Conservation (phyloP, 1,284 basidiomycete species). For the Austroboletus niveus region DNA sequence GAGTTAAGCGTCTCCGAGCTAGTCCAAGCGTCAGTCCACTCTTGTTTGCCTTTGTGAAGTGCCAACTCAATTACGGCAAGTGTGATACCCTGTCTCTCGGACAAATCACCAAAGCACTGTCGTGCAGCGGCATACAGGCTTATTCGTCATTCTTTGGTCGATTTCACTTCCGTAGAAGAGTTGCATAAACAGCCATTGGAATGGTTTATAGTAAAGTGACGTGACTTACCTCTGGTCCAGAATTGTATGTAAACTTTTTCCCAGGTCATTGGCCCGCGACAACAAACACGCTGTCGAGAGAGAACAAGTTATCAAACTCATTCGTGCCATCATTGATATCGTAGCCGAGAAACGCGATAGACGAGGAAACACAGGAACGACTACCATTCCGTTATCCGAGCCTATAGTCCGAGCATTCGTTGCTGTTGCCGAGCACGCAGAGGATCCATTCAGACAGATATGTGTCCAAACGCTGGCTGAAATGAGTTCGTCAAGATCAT, state of each 20-base stretch:
- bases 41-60: background rate
- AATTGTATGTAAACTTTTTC: conserved; percentile 11
- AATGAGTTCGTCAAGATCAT: conserved; percentile 58
- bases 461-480: conserved; percentile 91
- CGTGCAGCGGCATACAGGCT: conserved; percentile 88
- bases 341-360: conserved; percentile 55
- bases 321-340: conserved; percentile 80
- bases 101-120: conserved; percentile 69
- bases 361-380: conserved; percentile 42
- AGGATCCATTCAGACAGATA: conserved; percentile 85
- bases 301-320: conserved; percentile 91
- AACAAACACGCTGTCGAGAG: conserved; percentile 84
- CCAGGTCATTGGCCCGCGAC: conserved; percentile 82
- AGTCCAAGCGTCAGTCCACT: conserved; percentile 60
- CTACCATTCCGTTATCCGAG: conserved; percentile 63
- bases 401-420: conserved; percentile 85
- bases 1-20: conserved; percentile 73
- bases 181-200: conserved; percentile 69
- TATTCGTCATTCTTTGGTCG: conserved; percentile 78
- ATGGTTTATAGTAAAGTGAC: conserved; percentile 84
- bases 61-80: conserved; percentile 39
- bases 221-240: conserved; percentile 1
- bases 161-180: conserved; percentile 60
- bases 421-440: conserved; percentile 89
- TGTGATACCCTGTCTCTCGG: conserved; percentile 73